Evolutionary conservation across 1,139 yeast species (phyloP).

Genomic region (Hanseniaspora uvarum): DNA sequence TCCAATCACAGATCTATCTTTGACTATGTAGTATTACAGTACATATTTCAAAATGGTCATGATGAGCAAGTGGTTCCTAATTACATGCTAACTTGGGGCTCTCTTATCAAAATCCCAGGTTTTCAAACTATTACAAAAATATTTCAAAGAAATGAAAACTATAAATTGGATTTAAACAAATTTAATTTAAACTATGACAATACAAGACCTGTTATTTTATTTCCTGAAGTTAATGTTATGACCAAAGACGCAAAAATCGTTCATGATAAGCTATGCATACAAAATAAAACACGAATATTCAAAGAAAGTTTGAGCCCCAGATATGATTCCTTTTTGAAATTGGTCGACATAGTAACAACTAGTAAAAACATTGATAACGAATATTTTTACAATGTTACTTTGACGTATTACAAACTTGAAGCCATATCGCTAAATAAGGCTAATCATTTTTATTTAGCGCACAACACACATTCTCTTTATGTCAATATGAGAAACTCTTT

Average conservation of each 20-base stretch:
- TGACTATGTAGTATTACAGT: slow-evolving; percentile 27
- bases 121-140: slow-evolving; percentile 23
- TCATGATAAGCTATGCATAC: slow-evolving; percentile 43
- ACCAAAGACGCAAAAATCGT: slow-evolving; percentile 39
- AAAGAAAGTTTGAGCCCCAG: slow-evolving; percentile 57
- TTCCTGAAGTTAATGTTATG: slow-evolving; percentile 67
- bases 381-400: slow-evolving; percentile 41
- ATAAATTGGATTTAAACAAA: background rate
- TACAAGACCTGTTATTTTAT: slow-evolving; percentile 33
- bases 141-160: slow-evolving; percentile 27
- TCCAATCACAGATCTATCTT: slow-evolving; percentile 29
- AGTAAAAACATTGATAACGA: slow-evolving; percentile 23
- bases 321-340: slow-evolving; percentile 38
- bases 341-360: slow-evolving; percentile 17
- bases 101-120: slow-evolving; percentile 25
- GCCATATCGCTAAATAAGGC: slow-evolving; percentile 12
- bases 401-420: slow-evolving; percentile 36
- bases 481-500: background rate
- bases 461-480: background rate
- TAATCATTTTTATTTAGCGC: slow-evolving; percentile 18
- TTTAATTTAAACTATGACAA: slow-evolving; percentile 1
- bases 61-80: background rate
- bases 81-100: slow-evolving; percentile 26
- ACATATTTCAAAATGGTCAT: slow-evolving; percentile 20
- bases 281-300: slow-evolving; percentile 44